phyloP scores from a whole-genome alignment of 1,139 yeast genomes.

The Kazachstania sp. region DNA sequence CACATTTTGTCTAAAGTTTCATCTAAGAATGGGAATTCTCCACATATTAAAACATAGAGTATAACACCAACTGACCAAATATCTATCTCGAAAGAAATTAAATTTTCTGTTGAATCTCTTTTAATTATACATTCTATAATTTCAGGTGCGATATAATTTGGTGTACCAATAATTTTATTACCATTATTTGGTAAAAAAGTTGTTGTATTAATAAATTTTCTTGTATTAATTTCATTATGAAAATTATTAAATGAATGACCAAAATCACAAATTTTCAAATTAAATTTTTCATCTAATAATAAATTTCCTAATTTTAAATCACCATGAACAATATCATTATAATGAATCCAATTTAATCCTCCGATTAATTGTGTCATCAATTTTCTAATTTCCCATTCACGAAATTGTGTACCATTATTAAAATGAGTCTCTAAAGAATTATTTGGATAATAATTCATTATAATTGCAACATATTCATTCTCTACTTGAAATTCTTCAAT shows the following conservation, averaged over 20 bases:
- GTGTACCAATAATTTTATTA: conserved; percentile 9
- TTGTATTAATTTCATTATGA: not conserved
- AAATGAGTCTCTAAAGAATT: conserved; percentile 6
- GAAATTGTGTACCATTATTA: conserved; percentile 1
- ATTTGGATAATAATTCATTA: conserved; percentile 7
- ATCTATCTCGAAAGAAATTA: conserved; percentile 34
- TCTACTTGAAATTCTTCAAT: conserved; percentile 7
- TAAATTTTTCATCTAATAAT: conserved; percentile 4
- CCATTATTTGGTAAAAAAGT: not conserved
- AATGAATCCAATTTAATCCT: conserved; percentile 8
- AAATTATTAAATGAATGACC: conserved; percentile 9
- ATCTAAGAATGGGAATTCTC: conserved; percentile 70
- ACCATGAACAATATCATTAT: conserved; percentile 10
- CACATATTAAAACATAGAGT: conserved; percentile 66
- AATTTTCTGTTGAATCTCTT: conserved; percentile 1
- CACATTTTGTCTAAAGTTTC: conserved; percentile 1
- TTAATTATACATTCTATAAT: not conserved
- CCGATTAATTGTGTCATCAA: conserved; percentile 7
- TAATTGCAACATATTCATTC: conserved; percentile 4
- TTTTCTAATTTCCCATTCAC: conserved; percentile 6
- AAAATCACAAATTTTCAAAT: conserved; percentile 9
- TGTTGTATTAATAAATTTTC: conserved; percentile 1
- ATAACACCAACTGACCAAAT: conserved; percentile 90
- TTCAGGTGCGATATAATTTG: conserved; percentile 11
- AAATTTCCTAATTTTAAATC: conserved; percentile 10